phyloP scores from a whole-genome alignment of 306 rosid species.

The Bauhinia variegata region DNA sequence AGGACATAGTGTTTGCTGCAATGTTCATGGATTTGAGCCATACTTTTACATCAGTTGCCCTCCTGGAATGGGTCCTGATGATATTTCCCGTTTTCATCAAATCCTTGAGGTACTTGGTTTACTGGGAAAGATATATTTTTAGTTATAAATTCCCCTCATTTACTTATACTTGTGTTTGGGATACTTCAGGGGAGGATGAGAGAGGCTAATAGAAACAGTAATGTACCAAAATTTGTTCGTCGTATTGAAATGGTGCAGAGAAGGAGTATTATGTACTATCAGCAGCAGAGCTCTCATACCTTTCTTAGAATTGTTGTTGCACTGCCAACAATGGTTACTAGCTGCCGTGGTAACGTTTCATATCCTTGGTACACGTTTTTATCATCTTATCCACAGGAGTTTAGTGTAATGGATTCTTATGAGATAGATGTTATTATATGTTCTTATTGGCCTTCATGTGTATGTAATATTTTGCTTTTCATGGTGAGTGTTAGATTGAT shows the following conservation, averaged over 20 bases:
- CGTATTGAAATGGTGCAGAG: slow-evolving; percentile 82
- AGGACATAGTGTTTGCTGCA: slow-evolving; percentile 96
- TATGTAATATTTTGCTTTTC: slow-evolving; percentile 25
- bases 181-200: slow-evolving; percentile 76
- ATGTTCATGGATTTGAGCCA: slow-evolving; percentile 96
- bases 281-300: slow-evolving; percentile 69
- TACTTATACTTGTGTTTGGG: slow-evolving; percentile 25
- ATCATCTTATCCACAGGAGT: slow-evolving; percentile 16
- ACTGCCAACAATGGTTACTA: slow-evolving; percentile 93
- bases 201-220: slow-evolving; percentile 82
- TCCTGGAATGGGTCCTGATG: slow-evolving; percentile 93
- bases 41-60: slow-evolving; percentile 89
- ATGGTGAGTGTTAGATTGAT: slow-evolving; percentile 1
- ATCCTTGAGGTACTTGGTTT: slow-evolving; percentile 71
- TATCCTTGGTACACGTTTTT: slow-evolving; percentile 20
- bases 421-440: background rate
- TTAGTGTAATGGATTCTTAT: slow-evolving; percentile 14
- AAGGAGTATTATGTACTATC: slow-evolving; percentile 90
- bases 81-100: slow-evolving; percentile 73
- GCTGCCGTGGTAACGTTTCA: slow-evolving; percentile 82
- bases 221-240: slow-evolving; percentile 63
- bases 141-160: slow-evolving; percentile 22
- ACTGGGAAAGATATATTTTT: slow-evolving; percentile 12
- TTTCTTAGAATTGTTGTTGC: slow-evolving; percentile 94
- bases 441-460: slow-evolving; percentile 29